These are phyloP conservation scores for Dothistroma pini DNA, from an alignment of 2,329 filamentous ascomycete genomes.

Conservation along the genomic window DNA sequence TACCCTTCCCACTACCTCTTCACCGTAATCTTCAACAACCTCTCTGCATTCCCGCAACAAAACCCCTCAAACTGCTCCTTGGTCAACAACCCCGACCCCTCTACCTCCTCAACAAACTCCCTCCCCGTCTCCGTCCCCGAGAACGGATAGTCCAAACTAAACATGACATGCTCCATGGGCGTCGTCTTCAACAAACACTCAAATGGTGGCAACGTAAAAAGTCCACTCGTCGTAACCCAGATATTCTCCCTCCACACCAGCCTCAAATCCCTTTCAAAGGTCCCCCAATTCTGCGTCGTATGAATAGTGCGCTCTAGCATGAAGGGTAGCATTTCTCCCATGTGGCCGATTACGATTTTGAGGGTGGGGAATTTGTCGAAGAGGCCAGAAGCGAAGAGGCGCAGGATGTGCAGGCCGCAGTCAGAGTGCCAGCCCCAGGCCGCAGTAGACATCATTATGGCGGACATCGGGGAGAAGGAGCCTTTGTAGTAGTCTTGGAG, in stretches of 20 bases:
- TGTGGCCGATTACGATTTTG: conserved; percentile 53
- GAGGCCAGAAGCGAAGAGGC: conserved; percentile 49
- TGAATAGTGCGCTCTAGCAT: conserved; percentile 47
- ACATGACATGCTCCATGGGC: conserved; percentile 12
- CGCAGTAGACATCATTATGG: conserved; percentile 34
- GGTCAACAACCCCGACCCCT: conserved; percentile 9
- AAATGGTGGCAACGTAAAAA: conserved; percentile 50
- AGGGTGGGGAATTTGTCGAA: conserved; percentile 52
- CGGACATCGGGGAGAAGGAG: conserved; percentile 28
- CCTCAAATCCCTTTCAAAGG: conserved; percentile 36
- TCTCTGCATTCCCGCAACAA: conserved; percentile 13
- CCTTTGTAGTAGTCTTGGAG: conserved; percentile 38
- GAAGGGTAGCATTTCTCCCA: conserved; percentile 55
- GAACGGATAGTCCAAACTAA: conserved; percentile 14
- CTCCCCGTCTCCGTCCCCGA: conserved; percentile 8
- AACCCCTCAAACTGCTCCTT: conserved; percentile 13
- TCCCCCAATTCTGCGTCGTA: conserved; percentile 27
- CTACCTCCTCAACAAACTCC: conserved; percentile 10
- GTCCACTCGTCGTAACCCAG: conserved; percentile 56
- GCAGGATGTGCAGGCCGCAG: conserved; percentile 46
- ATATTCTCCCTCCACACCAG: conserved; percentile 46
- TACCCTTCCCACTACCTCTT: not conserved
- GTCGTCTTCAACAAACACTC: conserved; percentile 25
- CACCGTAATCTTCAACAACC: conserved; percentile 8
- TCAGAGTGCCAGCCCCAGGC: conserved; percentile 49